Evolutionary conservation across 2,329 filamentous ascomycete species (phyloP).

Genomic region (Penicillium hesseltinei): DNA sequence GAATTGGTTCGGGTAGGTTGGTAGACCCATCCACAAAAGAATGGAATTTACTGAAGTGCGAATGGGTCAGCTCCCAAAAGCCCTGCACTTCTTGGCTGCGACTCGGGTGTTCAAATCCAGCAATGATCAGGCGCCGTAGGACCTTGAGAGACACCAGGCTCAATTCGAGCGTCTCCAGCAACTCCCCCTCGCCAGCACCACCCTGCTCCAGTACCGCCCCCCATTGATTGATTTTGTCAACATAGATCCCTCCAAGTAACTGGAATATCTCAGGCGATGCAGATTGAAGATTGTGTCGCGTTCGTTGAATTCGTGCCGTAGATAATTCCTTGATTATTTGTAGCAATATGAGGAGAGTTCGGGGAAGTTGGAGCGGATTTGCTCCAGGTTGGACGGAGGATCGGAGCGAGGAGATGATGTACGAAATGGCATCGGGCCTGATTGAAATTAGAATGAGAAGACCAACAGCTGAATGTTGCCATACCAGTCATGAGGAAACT

Average conservation of each 20-base stretch:
- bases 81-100: constrained; percentile 71
- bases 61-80: constrained; percentile 77
- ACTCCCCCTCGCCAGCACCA: constrained; percentile 58
- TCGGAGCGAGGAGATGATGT: constrained; percentile 64
- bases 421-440: constrained; percentile 50
- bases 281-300: constrained; percentile 72
- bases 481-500: constrained; percentile 83
- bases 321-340: constrained; percentile 89
- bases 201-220: constrained; percentile 58
- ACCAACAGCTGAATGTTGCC: neutral
- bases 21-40: constrained; percentile 59
- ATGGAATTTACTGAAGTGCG: constrained; percentile 75
- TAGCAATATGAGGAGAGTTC: constrained; percentile 73
- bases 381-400: constrained; percentile 51
- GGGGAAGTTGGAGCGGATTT: constrained; percentile 65
- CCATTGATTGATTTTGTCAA: constrained; percentile 70
- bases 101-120: constrained; percentile 81
- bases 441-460: constrained; percentile 9
- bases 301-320: constrained; percentile 72
- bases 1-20: constrained; percentile 53
- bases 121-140: constrained; percentile 72
- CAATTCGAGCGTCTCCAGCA: constrained; percentile 67
- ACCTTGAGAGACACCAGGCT: constrained; percentile 77
- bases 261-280: constrained; percentile 82
- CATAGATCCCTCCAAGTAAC: constrained; percentile 74